Evolutionary conservation across 495 filamentous ascomycete species (phyloP), one percentile per base, ranked within the genome.

Genomic region (Annulohypoxylon nitens): DNA sequence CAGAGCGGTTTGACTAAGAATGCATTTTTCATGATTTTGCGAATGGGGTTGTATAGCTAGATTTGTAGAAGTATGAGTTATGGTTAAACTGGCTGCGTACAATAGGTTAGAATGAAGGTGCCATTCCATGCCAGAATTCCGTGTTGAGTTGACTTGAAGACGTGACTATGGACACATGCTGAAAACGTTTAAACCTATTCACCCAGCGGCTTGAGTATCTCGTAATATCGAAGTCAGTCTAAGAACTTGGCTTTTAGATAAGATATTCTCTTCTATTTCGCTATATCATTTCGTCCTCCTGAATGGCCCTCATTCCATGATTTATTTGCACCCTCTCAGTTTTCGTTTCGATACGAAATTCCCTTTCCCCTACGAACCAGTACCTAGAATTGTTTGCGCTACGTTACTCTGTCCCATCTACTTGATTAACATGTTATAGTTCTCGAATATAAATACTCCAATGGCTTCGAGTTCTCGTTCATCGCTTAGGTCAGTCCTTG

Each of bases 1-100:
- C 96, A 0, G 95, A 97, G 75, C 86, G 94, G 63, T 97, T 97
- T 82, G 92, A 91, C 10, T 20, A 4, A 4, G 12, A 14, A 43
- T n/a, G 39, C 12, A 14, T 43, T 43, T 43, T 11, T 4, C 3
- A 3, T 11, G 11, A 3, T 39, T 39, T 10, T 14, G 39, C 12
- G 39, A 14, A 14, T 10, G 12, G 39, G 12, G 10, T 43, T 43
- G 39, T 43, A 43, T 23, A 4, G 50, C 7, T 26, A 54, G 26
- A 33, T 26, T 26, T 11, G 50, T 54, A 54, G 50, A 26, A 9
- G 20, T 26, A 33, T 26, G 20, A 54, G 26, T 14, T 54, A 54
- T 26, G 50, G 23, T 20, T 54, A 54, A 8, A 26, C 20, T 54
- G 50, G 3, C 50, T 47, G 20, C 4, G 43, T 20, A 18, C n/a